Evolutionary conservation across 768 basidiomycete genomes (phyloP).

Genomic region (Tulasnella sp.): DNA sequence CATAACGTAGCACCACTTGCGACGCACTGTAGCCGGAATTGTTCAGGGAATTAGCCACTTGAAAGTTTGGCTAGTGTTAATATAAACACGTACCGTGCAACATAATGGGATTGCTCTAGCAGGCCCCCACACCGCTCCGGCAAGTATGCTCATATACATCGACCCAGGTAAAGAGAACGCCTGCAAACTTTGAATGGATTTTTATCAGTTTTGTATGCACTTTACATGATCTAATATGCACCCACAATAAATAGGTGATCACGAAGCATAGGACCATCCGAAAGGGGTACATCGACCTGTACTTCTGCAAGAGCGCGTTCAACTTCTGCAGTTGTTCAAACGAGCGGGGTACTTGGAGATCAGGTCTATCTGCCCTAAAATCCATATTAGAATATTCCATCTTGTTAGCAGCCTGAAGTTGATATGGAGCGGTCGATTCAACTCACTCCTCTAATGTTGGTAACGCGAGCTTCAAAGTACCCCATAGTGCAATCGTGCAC

Average conservation of each 20-base stretch:
- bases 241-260: conserved; percentile 85
- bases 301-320: conserved; percentile 81
- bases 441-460: conserved; percentile 71
- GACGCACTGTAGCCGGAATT: conserved; percentile 43
- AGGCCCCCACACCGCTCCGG: conserved; percentile 92
- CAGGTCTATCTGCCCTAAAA: conserved; percentile 57
- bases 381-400: conserved; percentile 8
- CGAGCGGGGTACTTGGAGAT: conserved; percentile 75
- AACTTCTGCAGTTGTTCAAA: conserved; percentile 80
- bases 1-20: conserved; percentile 85
- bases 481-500: conserved; percentile 59
- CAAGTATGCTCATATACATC: conserved; percentile 95
- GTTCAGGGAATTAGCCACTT: neutral
- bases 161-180: conserved; percentile 94
- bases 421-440: too few species aligned
- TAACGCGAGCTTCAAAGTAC: conserved; percentile 69
- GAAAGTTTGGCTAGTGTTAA: too few species aligned
- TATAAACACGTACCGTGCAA: conserved; percentile 49
- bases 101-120: conserved; percentile 77
- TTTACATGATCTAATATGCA: conserved; percentile 18
- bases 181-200: conserved; percentile 53
- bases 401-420: conserved; percentile 16
- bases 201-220: too few species aligned
- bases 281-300: conserved; percentile 77
- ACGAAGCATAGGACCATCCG: conserved; percentile 82